phyloP scores from a whole-genome alignment of 768 basidiomycete species.

The Lactarius vividus region DNA sequence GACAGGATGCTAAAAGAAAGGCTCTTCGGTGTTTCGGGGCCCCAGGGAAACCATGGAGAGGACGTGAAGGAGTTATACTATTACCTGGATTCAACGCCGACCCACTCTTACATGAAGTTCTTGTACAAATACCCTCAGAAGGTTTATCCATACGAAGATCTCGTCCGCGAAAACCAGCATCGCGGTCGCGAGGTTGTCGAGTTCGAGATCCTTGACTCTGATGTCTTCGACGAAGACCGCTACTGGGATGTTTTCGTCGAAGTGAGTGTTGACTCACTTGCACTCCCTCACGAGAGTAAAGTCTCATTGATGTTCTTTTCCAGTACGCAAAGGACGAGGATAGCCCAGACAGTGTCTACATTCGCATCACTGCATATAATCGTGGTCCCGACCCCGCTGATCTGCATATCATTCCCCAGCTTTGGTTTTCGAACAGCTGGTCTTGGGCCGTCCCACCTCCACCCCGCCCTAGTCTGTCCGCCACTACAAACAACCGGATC shows the following conservation, averaged over 20 bases:
- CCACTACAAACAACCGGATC: constrained; percentile 57
- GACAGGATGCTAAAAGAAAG: constrained; percentile 97
- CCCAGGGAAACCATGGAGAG: constrained; percentile 98
- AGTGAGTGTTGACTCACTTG: constrained; percentile 59
- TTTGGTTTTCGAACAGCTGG: constrained; percentile 99
- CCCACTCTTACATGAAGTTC: constrained; percentile 99
- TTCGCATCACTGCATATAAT: constrained; percentile 96
- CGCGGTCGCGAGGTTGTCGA: constrained; percentile 84
- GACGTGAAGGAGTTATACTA: constrained; percentile 99
- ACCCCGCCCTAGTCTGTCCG: constrained; percentile 57
- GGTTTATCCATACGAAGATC: constrained; percentile 89
- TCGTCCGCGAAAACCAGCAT: constrained; percentile 80
- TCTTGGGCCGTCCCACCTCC: constrained; percentile 81
- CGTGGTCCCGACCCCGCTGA: constrained; percentile 94
- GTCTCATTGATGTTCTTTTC: constrained; percentile 9
- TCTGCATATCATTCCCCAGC: constrained; percentile 89
- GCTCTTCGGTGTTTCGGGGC: constrained; percentile 92
- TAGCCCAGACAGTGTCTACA: constrained; percentile 79
- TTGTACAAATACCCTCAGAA: constrained; percentile 98
- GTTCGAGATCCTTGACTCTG: constrained; percentile 92
- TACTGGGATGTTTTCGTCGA: constrained; percentile 99
- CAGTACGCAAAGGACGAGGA: constrained; percentile 99
- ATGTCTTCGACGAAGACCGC: constrained; percentile 84
- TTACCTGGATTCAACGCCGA: constrained; percentile 97
- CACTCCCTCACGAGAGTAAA: neutral